Evolutionary conservation across 495 filamentous ascomycete species (phyloP), one percentile per base, ranked within the genome.

Genomic region (Cladorrhinum samala): DNA sequence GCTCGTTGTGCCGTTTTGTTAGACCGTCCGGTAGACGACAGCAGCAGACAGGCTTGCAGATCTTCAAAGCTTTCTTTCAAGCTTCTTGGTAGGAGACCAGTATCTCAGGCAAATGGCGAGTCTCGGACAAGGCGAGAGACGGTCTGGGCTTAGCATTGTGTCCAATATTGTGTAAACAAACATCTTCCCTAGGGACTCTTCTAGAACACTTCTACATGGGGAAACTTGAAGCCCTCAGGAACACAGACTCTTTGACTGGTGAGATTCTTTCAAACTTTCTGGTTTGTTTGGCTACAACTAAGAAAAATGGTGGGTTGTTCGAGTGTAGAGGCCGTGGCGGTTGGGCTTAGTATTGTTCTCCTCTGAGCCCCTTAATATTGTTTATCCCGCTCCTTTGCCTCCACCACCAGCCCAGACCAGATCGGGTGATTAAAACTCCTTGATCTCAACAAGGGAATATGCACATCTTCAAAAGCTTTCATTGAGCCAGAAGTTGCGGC

Each of bases 321-420:
- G 36, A 13, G 20, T 40, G 47, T 27, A 42, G 47, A 50, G 59
- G 55, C 45, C 17, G 27, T 33, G 27, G 27, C 27, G 27, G 49
- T 43, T 25, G 46, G 24, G 42, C 49, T 63, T 63, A 59, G 51
- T 59, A 59, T 61, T 63, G 59, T 65, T 48, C 11, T 20, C 49
- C 49, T 45, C 50, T 50, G 50, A 57, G 9, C 45, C 46, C 58
- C 56, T 64, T 67, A 58, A 49, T 64, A 67, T 67, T 67, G 57
- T 67, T 57, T 49, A 40, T 49, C 20, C 27, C 46, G 45, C 17
- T 25, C 49, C 52, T 30, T 56, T 53, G 54, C 51, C 27, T 20
- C 44, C 41, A n/a, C 21, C 43, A 37, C 25, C 23, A 9, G 21
- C 11, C 46, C 2, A 47, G 23, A 16, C 52, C 42, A n/a, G 33